Evolutionary conservation across 139 green algal species (phyloP).

Genomic region (Coccomyxa sp.): DNA sequence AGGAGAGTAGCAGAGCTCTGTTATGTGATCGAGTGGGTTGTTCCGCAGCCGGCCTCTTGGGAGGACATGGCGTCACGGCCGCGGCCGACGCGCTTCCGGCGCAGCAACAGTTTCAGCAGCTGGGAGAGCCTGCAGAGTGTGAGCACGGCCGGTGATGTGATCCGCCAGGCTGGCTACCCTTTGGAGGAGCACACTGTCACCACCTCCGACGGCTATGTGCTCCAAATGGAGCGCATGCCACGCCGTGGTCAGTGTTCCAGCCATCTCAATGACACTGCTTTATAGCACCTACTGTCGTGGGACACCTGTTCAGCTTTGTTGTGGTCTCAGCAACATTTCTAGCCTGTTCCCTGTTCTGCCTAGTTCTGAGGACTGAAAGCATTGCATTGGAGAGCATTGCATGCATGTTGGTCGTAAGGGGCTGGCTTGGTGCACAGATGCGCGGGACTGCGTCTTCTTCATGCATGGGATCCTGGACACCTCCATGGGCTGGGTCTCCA

Average conservation of each 20-base stretch:
- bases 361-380: too few species aligned
- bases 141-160: conserved; percentile 38
- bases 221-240: conserved; percentile 81
- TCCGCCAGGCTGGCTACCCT: conserved; percentile 50
- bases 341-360: too few species aligned
- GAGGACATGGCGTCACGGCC: background rate
- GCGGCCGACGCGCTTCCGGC: background rate
- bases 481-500: conserved; percentile 80
- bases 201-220: conserved; percentile 81
- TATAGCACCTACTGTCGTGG: too few species aligned
- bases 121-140: conserved; percentile 28
- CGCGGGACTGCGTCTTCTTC: conserved; percentile 77
- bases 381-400: too few species aligned
- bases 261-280: background rate
- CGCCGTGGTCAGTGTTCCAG: conserved; percentile 18
- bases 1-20: too few species aligned
- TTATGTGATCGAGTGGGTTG: too few species aligned
- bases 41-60: too few species aligned
- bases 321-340: too few species aligned
- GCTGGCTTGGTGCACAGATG: conserved; percentile 16
- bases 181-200: conserved; percentile 63
- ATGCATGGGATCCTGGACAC: conserved; percentile 93
- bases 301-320: too few species aligned
- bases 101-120: conserved; percentile 13
- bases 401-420: too few species aligned